Evolutionary conservation across 768 basidiomycete genomes (phyloP), one percentile per base, ranked within the genome.

Genomic region (Melanogaster broomeanus): DNA sequence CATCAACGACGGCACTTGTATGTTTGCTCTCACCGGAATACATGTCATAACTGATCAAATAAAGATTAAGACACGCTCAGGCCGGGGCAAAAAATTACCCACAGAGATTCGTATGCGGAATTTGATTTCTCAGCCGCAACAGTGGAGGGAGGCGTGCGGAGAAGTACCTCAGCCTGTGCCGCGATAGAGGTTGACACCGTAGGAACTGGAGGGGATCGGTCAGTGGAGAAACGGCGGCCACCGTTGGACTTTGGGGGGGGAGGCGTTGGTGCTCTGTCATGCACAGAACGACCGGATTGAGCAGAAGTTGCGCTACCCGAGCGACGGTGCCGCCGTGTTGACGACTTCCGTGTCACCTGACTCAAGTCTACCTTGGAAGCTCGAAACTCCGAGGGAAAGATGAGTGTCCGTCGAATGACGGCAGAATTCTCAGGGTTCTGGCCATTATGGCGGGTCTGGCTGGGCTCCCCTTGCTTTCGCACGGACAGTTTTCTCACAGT

Each of bases 251-350:
- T 81, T 13, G 87, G 83, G 28, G 91, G 91, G 16, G 90, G 91
- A n/a, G 90, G 90, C 8, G 91, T 93, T 11, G 90, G 90, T 12
- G 74, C 86, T 46, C 90, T 86, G 58, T 93, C 91, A 58, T 88
- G 85, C 25, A 91, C 76, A 38, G 90, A 91, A 50, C 85, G 84
- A 58, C 72, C 81, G 0, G 90, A 92, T 16, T 77, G 72, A 12
- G 81, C 84, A 22, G 78, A 81, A 18, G 66, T 67, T 11, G 77
- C 75, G 56, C 90, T 88, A 16, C 77, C 75, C 48, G 87, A 79
- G 35, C 84, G 83, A 40, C 85, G 82, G 43, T 81, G 81, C 18
- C 72, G 71, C 42, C 59, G 61, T 30, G 27, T 39, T 30, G 86
- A 79, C 24, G 75, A 74, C 63, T 83, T 88, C 55, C 79, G 78